A percentile compares a stretch with the other conserved stretches of the same genome.
phyloP scores from a whole-genome alignment of 164 flowering plant species.

The Vitis rupestris region DNA sequence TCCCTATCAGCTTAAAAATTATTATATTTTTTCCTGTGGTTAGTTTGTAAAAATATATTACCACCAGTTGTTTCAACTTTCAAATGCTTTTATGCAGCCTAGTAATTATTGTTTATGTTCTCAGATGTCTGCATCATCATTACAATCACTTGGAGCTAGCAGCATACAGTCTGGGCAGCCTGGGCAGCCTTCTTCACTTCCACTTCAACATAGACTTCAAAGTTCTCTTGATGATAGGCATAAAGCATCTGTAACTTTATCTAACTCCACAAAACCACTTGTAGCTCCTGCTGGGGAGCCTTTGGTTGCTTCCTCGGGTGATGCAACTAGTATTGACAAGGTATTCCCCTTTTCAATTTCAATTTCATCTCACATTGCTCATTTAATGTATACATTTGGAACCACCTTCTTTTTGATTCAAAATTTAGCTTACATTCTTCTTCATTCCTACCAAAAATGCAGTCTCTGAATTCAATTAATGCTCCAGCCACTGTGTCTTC shows the following conservation, averaged over 20 bases:
- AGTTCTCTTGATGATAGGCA: constrained; percentile 59
- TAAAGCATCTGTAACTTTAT: constrained; percentile 36
- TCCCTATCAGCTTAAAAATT: too few species aligned
- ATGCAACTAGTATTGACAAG: constrained; percentile 48
- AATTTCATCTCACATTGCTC: background rate
- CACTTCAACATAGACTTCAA: constrained; percentile 62
- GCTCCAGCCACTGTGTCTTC: constrained; percentile 39
- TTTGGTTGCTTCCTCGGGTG: constrained; percentile 32
- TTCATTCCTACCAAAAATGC: constrained; percentile 25
- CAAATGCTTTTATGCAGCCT: background rate
- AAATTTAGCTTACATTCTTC: constrained; percentile 1
- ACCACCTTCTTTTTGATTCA: background rate
- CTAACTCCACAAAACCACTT: constrained; percentile 47
- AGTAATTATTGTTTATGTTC: constrained; percentile 1
- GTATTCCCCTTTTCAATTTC: constrained; percentile 25
- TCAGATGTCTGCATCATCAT: constrained; percentile 36
- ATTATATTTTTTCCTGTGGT: too few species aligned
- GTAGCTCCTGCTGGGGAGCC: constrained; percentile 46
- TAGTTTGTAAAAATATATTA: too few species aligned
- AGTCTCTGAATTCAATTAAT: constrained; percentile 45
- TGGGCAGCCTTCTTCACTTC: constrained; percentile 46
- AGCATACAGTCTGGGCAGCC: constrained; percentile 41
- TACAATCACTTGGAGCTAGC: constrained; percentile 49
- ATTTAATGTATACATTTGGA: background rate
- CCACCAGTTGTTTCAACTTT: too few species aligned